Evolutionary conservation across 2,329 filamentous ascomycete species (phyloP).

Genomic region (Exophiala bonariae): DNA sequence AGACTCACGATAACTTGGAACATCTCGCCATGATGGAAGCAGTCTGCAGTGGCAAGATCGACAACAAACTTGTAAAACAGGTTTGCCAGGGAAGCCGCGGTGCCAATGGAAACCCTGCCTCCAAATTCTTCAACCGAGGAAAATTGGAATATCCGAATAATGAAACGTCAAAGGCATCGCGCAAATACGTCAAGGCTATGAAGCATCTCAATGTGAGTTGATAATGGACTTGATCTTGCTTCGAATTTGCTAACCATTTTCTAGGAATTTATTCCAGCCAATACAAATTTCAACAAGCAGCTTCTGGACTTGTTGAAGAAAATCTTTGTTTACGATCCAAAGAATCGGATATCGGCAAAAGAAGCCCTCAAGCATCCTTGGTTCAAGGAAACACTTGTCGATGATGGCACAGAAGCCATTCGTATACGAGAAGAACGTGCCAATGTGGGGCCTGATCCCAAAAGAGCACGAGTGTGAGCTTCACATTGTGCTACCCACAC

Average conservation of each 20-base stretch:
- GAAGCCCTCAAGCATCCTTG: slow-evolving; percentile 66
- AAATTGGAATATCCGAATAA: slow-evolving; percentile 64
- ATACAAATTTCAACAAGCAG: slow-evolving; percentile 60
- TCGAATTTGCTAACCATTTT: slow-evolving; percentile 25
- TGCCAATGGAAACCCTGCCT: slow-evolving; percentile 53
- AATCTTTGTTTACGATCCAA: slow-evolving; percentile 68
- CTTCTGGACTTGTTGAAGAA: slow-evolving; percentile 63
- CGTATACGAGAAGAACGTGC: slow-evolving; percentile 50
- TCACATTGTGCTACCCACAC: background rate
- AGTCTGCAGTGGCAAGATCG: slow-evolving; percentile 58
- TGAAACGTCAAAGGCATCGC: slow-evolving; percentile 63
- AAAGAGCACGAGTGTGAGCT: slow-evolving; percentile 23
- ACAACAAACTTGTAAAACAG: slow-evolving; percentile 54
- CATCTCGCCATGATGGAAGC: slow-evolving; percentile 71
- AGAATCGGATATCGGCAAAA: slow-evolving; percentile 64
- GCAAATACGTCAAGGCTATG: slow-evolving; percentile 69
- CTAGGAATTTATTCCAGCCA: slow-evolving; percentile 63
- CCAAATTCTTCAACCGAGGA: slow-evolving; percentile 59
- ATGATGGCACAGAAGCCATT: slow-evolving; percentile 66
- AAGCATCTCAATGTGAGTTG: slow-evolving; percentile 58
- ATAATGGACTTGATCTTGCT: background rate
- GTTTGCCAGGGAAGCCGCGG: slow-evolving; percentile 50
- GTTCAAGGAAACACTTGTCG: slow-evolving; percentile 65
- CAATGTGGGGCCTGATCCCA: slow-evolving; percentile 20
- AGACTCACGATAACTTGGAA: slow-evolving; percentile 68